phyloP scores from a whole-genome alignment of 345 rosid species.

The Lagerstroemia speciosa region DNA sequence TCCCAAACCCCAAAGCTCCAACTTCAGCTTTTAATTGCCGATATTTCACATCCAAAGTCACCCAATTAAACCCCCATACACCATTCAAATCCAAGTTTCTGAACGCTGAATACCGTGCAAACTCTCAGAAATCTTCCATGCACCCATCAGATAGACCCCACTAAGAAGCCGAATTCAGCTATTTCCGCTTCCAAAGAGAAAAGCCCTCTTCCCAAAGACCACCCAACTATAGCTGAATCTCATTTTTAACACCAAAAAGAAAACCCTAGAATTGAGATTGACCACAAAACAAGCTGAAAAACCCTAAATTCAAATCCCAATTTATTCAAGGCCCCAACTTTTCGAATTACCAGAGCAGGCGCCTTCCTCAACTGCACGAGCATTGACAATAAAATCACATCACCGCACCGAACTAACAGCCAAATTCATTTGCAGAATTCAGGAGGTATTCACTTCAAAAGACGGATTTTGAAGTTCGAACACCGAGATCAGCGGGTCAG shows the following conservation, averaged over 20 bases:
- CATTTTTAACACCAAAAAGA: conserved; percentile 16
- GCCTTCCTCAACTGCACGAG: conserved; percentile 16
- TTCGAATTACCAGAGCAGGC: conserved; percentile 13
- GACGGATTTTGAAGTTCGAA: not conserved
- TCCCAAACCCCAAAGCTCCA: conserved; percentile 12
- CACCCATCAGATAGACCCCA: not conserved
- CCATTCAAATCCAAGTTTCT: not conserved
- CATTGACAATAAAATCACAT: conserved; percentile 25
- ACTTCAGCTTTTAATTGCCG: not conserved
- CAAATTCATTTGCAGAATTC: not conserved
- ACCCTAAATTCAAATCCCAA: conserved; percentile 45
- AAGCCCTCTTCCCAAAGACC: conserved; percentile 25
- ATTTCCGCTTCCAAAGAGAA: conserved; percentile 23
- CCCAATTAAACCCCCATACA: conserved; percentile 4
- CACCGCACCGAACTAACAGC: not conserved
- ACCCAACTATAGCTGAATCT: conserved; percentile 47
- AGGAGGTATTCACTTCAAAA: not conserved
- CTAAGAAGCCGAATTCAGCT: conserved; percentile 17
- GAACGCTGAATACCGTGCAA: not conserved
- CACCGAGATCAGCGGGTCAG: not conserved
- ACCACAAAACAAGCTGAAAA: conserved; percentile 25
- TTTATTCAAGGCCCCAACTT: conserved; percentile 4
- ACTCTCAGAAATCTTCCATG: not conserved
- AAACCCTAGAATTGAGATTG: conserved; percentile 50
- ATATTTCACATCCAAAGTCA: not conserved